Evolutionary conservation across 495 filamentous ascomycete species (phyloP), one percentile per base, ranked within the genome.

Genomic region (Penicillium goetzii): DNA sequence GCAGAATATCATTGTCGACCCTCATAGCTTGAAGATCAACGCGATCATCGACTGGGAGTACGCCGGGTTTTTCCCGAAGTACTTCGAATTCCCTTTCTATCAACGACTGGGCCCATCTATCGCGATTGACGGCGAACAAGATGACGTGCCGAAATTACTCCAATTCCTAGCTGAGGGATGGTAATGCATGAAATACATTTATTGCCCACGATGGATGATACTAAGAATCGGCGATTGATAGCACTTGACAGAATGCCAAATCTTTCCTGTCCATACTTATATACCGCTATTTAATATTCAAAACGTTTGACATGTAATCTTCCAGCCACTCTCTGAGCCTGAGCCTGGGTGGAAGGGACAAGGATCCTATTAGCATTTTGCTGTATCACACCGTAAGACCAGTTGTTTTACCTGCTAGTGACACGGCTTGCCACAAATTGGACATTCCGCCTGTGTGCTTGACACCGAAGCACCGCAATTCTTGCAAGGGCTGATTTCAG

Each of bases 21-120:
- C 72, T 4, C 17, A 72, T 12, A 70, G 67, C n/a, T 49, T 75
- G 55, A 72, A 75, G 43, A 72, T 79, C 36, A 43, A 55, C 4
- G 71, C 69, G 4, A 67, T 76, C 25, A 65, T 79, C 12, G 76
- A 76, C 55, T 77, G 76, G 74, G 76, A 78, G 58, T 76, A 71
- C 43, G 66, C 74, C 2, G 74, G 75, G 25, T 79, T 77, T 67
- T 77, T 58, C 54, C 69, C 75, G 19, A 15, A 33, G 49, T 56
- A 58, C 28, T 70, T 71, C 33, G 70, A 74, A 38, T 14, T 14
- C 21, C 59, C 53, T 33, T 70, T 67, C 49, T 74, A 66, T 38
- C 53, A 68, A 53, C 41, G 60, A 62, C 59, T 66, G 56, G 59
- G 59, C 4, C 59, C 47, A 10, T 66, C 59, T 14, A 47, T 61